These are phyloP conservation scores for Starmerella sirachaensis DNA, from an alignment of 805 yeast genomes.

Conservation along the genomic window DNA sequence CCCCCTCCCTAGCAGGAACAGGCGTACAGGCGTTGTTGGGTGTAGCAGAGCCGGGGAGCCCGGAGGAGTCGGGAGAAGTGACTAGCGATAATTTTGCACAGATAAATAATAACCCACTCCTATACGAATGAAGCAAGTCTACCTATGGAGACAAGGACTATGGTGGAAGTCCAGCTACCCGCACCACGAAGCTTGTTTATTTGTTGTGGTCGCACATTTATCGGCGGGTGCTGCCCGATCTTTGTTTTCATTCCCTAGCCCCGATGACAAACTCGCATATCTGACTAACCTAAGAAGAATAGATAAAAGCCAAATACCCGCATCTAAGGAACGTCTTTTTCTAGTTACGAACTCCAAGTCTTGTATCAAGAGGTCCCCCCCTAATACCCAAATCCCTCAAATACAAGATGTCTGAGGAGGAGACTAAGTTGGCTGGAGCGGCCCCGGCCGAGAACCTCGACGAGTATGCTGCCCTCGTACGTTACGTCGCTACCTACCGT, in stretches of 20 bases:
- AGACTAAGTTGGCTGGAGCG: slow-evolving; percentile 17
- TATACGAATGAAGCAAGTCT: too few species aligned
- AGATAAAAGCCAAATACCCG: slow-evolving; percentile 14
- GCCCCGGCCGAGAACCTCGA: slow-evolving; percentile 35
- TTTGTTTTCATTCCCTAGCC: slow-evolving; percentile 20
- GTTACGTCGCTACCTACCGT: slow-evolving; percentile 29
- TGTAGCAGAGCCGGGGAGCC: too few species aligned
- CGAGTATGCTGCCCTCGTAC: slow-evolving; percentile 30
- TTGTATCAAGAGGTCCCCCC: slow-evolving; percentile 15
- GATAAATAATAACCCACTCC: too few species aligned
- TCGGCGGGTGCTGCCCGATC: slow-evolving; percentile 17
- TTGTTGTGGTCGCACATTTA: slow-evolving; percentile 15
- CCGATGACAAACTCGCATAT: slow-evolving; percentile 2
- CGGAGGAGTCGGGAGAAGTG: too few species aligned
- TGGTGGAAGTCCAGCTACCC: too few species aligned
- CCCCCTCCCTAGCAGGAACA: too few species aligned
- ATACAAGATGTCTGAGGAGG: slow-evolving; percentile 24
- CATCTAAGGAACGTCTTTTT: background rate
- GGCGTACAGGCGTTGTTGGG: too few species aligned
- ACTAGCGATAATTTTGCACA: too few species aligned
- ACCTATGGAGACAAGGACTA: too few species aligned
- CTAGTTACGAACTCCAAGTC: slow-evolving; percentile 16
- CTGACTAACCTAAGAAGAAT: slow-evolving; percentile 15
- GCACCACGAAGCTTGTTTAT: slow-evolving; percentile 11
- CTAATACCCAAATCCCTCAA: slow-evolving; percentile 22